Base-by-base conservation (phyloP, 164 flowering plant genomes). In the Vitis rupestris region DNA sequence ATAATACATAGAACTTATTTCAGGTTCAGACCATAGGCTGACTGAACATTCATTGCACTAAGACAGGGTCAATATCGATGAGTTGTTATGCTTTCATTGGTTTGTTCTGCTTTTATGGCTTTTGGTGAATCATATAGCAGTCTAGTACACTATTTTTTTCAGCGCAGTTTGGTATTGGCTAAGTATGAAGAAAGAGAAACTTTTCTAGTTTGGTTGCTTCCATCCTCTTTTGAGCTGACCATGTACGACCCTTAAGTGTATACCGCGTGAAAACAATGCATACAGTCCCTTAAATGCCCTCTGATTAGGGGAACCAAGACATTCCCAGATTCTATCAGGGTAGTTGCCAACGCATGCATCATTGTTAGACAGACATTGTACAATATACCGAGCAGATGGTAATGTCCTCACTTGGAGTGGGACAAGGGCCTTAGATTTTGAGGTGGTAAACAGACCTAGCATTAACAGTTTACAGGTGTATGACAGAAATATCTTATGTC, bases 1-100 rank as follows among this genome's bases (percentile, higher is more conserved):
- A 27, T 51, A 13, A 10, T 76, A 17, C 58, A 55, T 47, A 66
- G 11, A 10, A 50, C 50, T 53, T 61, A 52, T 48, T 16, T 44
- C 63, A 12, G 19, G 50, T 60, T 47, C 27, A 50, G 37, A 17
- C 13, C 30, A 49, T 23, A 19, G 5, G 10, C 29, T 59, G 15
- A 8, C 2, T 2, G 10, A 14, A 27, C 44, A 65, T 65, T 65
- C 67, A 47, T 67, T 58, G 61, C 48, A 67, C 37, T n/a, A 17
- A 30, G 57, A 31, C 61, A 49, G 59, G 66, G 73, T 74, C 77
- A 10, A 65, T 65, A 61, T 74, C 70, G 65, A 52, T 70, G 49
- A 70, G 70, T 58, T 74, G 73, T 61, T 54, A 14, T 48, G 37
- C 9, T 65, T 49, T 49, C 5, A 9, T 2, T 61, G 13, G 3